Base-by-base conservation (phyloP, 2,329 filamentous ascomycete species). In the Xylaria sp. region DNA sequence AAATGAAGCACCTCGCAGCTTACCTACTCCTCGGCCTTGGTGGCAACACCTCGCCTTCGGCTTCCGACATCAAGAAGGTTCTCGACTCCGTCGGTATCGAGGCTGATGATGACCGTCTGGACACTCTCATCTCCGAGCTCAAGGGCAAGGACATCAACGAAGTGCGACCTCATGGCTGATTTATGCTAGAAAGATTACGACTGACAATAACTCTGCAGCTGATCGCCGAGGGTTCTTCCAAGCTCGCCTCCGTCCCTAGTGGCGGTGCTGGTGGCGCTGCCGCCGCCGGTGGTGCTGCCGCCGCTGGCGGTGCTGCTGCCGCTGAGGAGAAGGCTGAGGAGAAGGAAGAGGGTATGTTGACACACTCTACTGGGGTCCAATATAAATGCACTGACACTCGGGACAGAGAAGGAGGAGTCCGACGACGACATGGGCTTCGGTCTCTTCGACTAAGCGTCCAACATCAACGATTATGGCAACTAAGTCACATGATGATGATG, bases 1-100 rank as follows among this genome's bases (percentile, higher is more conserved):
- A 89, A 92, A 98, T 99, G 95, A 98, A 99, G 93, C 90, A 98
- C 85, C 90, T 99, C 85, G 95, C 95, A 80, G 94, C 95, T 80
- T 98, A 96, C 89, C 93, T 99, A 78, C 94, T 99, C 79, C 92
- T 98, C 81, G 83, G 85, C 84, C 90, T 98, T 74, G 94, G 87
- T 80, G 95, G 95, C 84, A 98, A 97, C 88, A 80, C 86, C 84
- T 88, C 88, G 69, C 95, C 95, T 74, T 93, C 91, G 70, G 92
- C 91, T 75, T 80, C 81, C 71, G 93, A 98, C 79, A 83, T 99
- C 87, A 95, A 91, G 86, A 79, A 77, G 68, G 93, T 99, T 75
- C 92, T 99, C 79, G 87, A 88, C 76, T 91, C 94, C 73, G 95
- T 98, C 77, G 95, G 95, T 76, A 93, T 97, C 72, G 95, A 99